phyloP scores from a whole-genome alignment of 2,329 filamentous ascomycete species.

The Xylaria arbuscula region DNA sequence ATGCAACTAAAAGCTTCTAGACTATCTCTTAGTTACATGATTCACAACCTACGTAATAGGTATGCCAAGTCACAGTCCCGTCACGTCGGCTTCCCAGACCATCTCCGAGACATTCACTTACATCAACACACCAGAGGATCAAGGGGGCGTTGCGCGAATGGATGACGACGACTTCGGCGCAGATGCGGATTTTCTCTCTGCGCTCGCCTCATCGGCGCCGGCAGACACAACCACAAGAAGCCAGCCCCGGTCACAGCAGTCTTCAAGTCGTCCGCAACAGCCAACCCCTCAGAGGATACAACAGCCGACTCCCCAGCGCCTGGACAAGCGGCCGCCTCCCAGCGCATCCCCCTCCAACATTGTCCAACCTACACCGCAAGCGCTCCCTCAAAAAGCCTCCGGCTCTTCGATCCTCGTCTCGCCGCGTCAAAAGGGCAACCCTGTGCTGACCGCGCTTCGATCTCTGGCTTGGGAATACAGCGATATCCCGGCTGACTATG shows the following conservation, averaged over 20 bases:
- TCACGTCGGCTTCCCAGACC: neutral
- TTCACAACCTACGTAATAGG: no score
- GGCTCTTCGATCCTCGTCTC: conserved; percentile 90
- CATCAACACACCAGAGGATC: neutral
- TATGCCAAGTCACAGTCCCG: no score
- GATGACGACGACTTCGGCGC: conserved; percentile 60
- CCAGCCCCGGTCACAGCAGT: conserved; percentile 43
- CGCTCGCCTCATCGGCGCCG: conserved; percentile 49
- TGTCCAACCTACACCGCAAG: conserved; percentile 89
- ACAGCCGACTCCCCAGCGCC: conserved; percentile 64
- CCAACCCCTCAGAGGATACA: conserved; percentile 58
- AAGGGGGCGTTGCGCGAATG: conserved; percentile 41
- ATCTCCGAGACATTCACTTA: no score
- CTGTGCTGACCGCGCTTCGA: conserved; percentile 84
- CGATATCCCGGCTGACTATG: conserved; percentile 95
- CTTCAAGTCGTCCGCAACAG: conserved; percentile 52
- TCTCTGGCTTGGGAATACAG: conserved; percentile 95
- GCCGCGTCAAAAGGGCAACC: conserved; percentile 93
- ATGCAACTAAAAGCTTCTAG: no score
- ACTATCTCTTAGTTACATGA: no score
- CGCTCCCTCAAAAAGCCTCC: conserved; percentile 71
- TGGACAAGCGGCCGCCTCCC: conserved; percentile 63
- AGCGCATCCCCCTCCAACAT: conserved; percentile 63
- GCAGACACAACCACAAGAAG: conserved; percentile 36
- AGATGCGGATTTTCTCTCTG: conserved; percentile 56